These are phyloP conservation scores for Coniosporium tulheliwenetii DNA, from an alignment of 2,329 filamentous ascomycete species.

Conservation along the genomic window DNA sequence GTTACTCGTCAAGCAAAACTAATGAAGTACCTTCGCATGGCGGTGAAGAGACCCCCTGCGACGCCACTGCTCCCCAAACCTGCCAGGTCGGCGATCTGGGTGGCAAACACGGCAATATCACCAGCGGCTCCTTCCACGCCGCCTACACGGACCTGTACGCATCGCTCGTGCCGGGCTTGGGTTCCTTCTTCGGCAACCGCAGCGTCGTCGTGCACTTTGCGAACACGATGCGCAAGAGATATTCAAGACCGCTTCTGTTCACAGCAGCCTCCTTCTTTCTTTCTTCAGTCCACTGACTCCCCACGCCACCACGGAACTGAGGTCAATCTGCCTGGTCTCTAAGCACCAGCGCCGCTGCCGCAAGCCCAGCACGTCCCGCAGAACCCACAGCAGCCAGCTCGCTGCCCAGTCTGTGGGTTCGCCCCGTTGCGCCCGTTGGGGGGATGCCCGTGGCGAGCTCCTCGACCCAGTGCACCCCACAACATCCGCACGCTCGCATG, in stretches of 20 bases:
- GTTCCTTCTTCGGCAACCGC: constrained; percentile 37
- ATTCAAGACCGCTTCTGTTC: too few species aligned
- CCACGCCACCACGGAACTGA: too few species aligned
- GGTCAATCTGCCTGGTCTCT: too few species aligned
- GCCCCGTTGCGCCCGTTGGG: too few species aligned
- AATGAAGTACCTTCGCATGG: constrained; percentile 1
- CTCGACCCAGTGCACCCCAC: not conserved
- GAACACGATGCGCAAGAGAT: constrained; percentile 28
- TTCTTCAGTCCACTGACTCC: too few species aligned
- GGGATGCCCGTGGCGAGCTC: too few species aligned
- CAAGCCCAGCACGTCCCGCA: too few species aligned
- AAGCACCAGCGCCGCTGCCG: too few species aligned
- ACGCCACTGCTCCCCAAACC: constrained; percentile 17
- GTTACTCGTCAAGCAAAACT: too few species aligned
- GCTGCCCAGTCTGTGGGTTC: too few species aligned
- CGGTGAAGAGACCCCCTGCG: constrained; percentile 21
- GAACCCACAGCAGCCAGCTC: too few species aligned
- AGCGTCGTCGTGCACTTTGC: constrained; percentile 38
- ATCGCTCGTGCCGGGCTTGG: constrained; percentile 23
- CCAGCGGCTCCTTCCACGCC: constrained; percentile 10
- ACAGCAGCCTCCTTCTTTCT: too few species aligned
- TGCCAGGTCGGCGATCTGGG: constrained; percentile 30
- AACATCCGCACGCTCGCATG: constrained; percentile 52
- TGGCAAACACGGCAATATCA: constrained; percentile 28
- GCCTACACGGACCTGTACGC: constrained; percentile 35